A percentile compares a stretch with the other conserved stretches of the same genome.
These are phyloP conservation scores for Hypoxylon sp. DNA, from an alignment of 2,329 filamentous ascomycete species.

Conservation along the genomic window DNA sequence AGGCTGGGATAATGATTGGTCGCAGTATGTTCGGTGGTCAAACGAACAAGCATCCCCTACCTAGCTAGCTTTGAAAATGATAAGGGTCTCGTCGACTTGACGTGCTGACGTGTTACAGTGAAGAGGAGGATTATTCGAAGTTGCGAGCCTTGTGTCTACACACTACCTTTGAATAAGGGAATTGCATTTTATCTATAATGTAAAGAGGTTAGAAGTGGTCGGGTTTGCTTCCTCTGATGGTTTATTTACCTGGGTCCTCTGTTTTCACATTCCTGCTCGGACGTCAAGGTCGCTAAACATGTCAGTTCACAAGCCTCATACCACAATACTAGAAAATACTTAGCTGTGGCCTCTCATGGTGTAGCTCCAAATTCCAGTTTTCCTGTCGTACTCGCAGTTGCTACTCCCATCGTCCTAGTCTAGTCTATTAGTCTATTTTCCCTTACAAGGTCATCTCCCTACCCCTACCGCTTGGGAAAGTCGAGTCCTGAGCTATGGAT, in stretches of 20 bases:
- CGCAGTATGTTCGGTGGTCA: background rate
- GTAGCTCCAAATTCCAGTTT: background rate
- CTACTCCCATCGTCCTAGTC: background rate
- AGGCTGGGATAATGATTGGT: constrained; percentile 32
- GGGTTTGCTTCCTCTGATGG: background rate
- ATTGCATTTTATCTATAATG: background rate
- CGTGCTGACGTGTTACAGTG: background rate
- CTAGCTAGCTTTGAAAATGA: constrained; percentile 15
- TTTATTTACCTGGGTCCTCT: background rate
- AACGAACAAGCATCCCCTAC: constrained; percentile 1
- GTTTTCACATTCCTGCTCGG: background rate
- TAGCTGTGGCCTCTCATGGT: background rate
- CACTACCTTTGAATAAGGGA: constrained; percentile 3
- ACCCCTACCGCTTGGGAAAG: background rate
- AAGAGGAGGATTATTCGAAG: background rate
- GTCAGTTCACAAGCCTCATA: background rate
- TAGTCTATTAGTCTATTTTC: too few species aligned
- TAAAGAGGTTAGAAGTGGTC: background rate
- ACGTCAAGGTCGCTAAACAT: background rate
- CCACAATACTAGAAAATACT: background rate
- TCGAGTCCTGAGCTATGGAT: background rate
- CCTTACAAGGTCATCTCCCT: background rate
- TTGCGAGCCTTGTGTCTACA: background rate
- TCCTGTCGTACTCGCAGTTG: background rate
- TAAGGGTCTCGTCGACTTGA: constrained; percentile 4